Conservation (phyloP, 495 filamentous ascomycete species). For the Penicillium roqueforti region DNA sequence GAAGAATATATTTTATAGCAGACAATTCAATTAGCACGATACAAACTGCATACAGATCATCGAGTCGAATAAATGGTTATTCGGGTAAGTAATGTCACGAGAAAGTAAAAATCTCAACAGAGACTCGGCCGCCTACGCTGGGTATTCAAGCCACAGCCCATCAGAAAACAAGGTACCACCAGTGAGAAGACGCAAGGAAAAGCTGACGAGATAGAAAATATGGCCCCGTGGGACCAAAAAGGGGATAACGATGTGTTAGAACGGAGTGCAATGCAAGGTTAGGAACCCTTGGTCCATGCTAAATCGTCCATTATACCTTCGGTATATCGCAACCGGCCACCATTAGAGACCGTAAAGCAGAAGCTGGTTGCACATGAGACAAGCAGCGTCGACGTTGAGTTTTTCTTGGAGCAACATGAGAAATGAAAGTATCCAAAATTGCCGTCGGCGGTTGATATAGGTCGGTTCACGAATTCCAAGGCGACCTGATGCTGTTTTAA, state of each 20-base stretch:
- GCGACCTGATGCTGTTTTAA: not conserved
- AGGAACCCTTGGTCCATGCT: not conserved
- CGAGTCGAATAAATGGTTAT: constrained; percentile 8
- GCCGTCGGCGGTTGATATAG: not conserved
- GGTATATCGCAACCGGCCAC: constrained; percentile 1
- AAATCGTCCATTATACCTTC: constrained; percentile 6
- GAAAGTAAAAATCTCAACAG: constrained; percentile 4
- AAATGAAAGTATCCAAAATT: not conserved
- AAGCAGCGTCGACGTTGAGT: not conserved
- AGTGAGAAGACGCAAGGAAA: constrained; percentile 3
- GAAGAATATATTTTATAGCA: not conserved
- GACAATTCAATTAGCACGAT: constrained; percentile 12
- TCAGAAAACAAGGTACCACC: constrained; percentile 1
- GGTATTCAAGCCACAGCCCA: not conserved
- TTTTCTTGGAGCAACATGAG: not conserved
- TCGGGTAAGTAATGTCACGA: constrained; percentile 12
- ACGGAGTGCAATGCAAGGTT: constrained; percentile 6
- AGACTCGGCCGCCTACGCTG: not conserved
- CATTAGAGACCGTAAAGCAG: not conserved
- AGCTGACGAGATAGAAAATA: not conserved
- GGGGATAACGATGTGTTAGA: constrained; percentile 1
- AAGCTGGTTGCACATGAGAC: not conserved
- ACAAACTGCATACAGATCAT: constrained; percentile 12
- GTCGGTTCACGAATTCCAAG: not conserved
- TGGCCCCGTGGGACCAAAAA: constrained; percentile 9